Evolutionary conservation across 257 asterid genomes (phyloP).

Genomic region (Voacanga thouarsii): DNA sequence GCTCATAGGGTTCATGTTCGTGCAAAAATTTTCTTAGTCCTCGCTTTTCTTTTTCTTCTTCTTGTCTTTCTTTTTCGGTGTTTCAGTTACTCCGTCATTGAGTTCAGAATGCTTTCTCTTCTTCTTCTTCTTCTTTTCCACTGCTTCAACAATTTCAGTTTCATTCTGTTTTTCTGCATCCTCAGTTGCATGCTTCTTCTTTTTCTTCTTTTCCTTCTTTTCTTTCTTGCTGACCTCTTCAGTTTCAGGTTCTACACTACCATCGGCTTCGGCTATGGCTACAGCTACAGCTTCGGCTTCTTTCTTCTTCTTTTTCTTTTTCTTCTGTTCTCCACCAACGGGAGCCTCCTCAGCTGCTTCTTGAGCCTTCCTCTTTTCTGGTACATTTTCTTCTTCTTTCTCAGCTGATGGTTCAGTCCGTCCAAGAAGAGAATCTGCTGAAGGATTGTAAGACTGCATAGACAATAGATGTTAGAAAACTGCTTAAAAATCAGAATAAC

Average conservation of each 20-base stretch:
- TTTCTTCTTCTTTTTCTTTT: conserved; percentile 37
- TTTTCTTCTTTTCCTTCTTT: conserved; percentile 55
- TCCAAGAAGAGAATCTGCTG: conserved; percentile 62
- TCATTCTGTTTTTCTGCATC: conserved; percentile 26
- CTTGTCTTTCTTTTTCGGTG: conserved; percentile 39
- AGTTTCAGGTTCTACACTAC: conserved; percentile 32
- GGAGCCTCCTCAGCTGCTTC: conserved; percentile 31
- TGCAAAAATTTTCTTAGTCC: not conserved
- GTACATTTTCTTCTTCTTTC: conserved; percentile 10
- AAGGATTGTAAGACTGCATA: conserved; percentile 63
- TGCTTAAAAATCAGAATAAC: not conserved
- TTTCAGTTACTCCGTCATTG: conserved; percentile 32
- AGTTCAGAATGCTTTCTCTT: conserved; percentile 61
- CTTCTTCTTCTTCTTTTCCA: conserved; percentile 52
- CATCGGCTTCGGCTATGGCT: conserved; percentile 10
- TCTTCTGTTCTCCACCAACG: conserved; percentile 33
- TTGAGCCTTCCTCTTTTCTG: conserved; percentile 13
- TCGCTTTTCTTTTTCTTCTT: conserved; percentile 1
- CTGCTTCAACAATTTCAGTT: conserved; percentile 26
- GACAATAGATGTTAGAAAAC: not conserved
- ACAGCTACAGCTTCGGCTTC: conserved; percentile 8
- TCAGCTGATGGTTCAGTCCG: conserved; percentile 36
- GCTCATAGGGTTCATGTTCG: not conserved
- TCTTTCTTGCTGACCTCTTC: conserved; percentile 36
- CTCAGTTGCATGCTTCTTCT: conserved; percentile 35